Percentiles rank a stretch among this genome's conserved stretches.
Evolutionary conservation across 176 grass and related monocot species (phyloP).

Genomic region (Aegilops sharonensis): DNA sequence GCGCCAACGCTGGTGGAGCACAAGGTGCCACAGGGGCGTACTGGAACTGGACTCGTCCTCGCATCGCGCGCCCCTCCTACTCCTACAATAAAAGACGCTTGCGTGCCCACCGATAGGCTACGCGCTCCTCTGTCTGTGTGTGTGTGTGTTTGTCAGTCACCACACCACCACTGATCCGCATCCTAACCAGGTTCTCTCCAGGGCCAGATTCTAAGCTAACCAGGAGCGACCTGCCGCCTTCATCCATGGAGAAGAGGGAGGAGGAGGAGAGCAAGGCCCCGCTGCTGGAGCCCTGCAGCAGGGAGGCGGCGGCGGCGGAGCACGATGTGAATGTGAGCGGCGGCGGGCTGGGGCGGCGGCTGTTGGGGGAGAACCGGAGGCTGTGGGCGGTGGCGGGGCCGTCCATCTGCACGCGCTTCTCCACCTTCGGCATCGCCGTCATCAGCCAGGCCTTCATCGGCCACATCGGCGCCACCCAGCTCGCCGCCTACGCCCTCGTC

Average conservation of each 20-base stretch:
- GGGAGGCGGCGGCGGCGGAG: neutral
- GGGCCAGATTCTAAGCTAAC: neutral
- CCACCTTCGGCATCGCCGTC: conserved; percentile 74
- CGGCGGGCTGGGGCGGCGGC: neutral
- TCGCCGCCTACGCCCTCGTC: conserved; percentile 79
- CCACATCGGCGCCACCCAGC: conserved; percentile 75
- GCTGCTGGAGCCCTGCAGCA: neutral
- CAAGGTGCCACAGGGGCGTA: neutral
- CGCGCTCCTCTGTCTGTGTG: too few species aligned
- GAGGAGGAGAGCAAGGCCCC: neutral
- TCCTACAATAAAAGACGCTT: too few species aligned
- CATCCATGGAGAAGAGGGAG: neutral
- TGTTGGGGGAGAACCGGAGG: conserved; percentile 78
- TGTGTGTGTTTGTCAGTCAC: too few species aligned
- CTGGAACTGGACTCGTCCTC: too few species aligned
- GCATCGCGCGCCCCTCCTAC: too few species aligned
- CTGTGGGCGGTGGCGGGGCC: conserved; percentile 80
- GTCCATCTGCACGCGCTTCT: conserved; percentile 79
- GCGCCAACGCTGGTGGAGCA: too few species aligned
- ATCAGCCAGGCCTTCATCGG: conserved; percentile 95
- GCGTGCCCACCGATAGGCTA: too few species aligned
- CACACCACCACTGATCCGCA: neutral
- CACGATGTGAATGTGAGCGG: too few species aligned
- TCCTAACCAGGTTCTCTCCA: neutral
- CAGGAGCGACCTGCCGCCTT: neutral